Conservation (phyloP, 1,284 basidiomycete genomes). For the Pterulicium gracile region DNA sequence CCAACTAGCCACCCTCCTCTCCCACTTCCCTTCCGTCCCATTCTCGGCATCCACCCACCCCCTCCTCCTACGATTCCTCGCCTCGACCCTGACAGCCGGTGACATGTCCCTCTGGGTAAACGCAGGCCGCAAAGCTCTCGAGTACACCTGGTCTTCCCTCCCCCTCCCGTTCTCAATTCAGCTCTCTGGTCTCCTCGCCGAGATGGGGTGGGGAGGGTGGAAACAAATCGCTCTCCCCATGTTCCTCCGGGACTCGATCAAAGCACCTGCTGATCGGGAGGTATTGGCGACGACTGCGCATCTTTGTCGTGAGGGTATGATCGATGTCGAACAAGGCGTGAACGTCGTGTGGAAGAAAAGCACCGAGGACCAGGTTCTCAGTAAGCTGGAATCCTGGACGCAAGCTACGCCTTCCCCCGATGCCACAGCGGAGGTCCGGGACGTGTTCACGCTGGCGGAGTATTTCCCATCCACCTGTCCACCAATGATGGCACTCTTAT, state of each 20-base stretch:
- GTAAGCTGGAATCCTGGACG: background rate
- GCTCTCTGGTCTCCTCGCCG: conserved; percentile 47
- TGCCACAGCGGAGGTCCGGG: background rate
- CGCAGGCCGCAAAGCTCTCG: conserved; percentile 48
- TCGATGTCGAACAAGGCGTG: conserved; percentile 29
- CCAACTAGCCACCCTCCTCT: conserved; percentile 37
- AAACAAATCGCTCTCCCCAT: conserved; percentile 50
- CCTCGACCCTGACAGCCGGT: conserved; percentile 42
- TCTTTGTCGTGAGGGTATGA: conserved; percentile 32
- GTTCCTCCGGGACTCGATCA: conserved; percentile 38
- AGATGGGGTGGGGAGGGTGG: conserved; percentile 66
- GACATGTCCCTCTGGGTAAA: conserved; percentile 58
- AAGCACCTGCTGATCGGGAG: conserved; percentile 26
- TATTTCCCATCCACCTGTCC: background rate
- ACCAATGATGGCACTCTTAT: background rate
- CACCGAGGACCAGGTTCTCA: conserved; percentile 32
- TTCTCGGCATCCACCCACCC: conserved; percentile 24
- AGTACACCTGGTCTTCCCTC: conserved; percentile 26
- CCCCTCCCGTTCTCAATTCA: conserved; percentile 34
- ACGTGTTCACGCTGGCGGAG: background rate
- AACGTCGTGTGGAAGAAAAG: conserved; percentile 47
- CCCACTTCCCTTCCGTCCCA: conserved; percentile 28
- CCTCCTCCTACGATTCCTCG: conserved; percentile 37
- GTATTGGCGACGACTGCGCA: conserved; percentile 40
- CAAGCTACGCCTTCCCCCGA: background rate